These are phyloP conservation scores for Leccinum subrobustum DNA, from an alignment of 1,284 basidiomycete species.

Conservation along the genomic window DNA sequence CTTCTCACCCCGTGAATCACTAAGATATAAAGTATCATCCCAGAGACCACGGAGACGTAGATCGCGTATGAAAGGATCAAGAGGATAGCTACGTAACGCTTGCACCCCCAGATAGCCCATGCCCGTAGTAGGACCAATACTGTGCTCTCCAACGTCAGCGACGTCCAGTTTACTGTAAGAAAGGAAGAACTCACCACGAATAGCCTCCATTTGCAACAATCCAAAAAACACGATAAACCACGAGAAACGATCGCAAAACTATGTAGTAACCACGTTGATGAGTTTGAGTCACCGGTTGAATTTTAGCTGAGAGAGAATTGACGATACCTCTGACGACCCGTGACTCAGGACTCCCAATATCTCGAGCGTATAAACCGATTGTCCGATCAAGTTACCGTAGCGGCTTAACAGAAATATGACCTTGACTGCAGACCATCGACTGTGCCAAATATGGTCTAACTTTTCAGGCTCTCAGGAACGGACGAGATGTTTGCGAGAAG, in stretches of 20 bases:
- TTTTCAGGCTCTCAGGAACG: not conserved
- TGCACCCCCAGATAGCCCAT: not conserved
- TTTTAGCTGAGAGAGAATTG: not conserved
- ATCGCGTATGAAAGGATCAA: not conserved
- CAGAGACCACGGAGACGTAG: not conserved
- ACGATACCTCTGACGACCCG: not conserved
- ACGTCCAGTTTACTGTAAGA: not conserved
- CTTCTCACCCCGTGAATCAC: not conserved
- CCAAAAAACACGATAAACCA: not conserved
- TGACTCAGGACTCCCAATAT: not conserved
- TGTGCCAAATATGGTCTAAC: not conserved
- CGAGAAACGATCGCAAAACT: not conserved
- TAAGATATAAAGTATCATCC: not conserved
- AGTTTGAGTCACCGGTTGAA: too few species aligned
- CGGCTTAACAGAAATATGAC: not conserved
- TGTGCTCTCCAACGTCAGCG: not conserved
- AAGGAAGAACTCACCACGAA: not conserved
- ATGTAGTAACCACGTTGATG: too few species aligned
- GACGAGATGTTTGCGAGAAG: not conserved
- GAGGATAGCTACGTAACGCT: not conserved
- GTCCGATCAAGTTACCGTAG: not conserved
- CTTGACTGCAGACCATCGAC: not conserved
- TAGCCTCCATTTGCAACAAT: not conserved
- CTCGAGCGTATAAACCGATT: not conserved
- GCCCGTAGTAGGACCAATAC: not conserved